Evolutionary conservation across 2,329 filamentous ascomycete genomes (phyloP).

Genomic region (Dactylellina parvicollis): DNA sequence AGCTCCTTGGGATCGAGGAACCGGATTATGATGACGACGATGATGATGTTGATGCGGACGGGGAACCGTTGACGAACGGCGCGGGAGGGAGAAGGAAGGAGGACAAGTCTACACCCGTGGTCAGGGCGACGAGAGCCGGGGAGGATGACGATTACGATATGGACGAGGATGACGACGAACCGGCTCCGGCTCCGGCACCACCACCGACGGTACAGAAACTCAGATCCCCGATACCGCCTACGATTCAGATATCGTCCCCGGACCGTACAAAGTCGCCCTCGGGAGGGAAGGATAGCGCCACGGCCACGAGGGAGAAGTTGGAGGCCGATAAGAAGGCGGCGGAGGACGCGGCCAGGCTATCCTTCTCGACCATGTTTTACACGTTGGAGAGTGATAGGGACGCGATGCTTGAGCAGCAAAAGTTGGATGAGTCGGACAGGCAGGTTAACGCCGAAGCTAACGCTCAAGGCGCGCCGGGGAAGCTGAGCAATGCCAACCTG

Average conservation of each 20-base stretch:
- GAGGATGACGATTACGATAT: constrained; percentile 77
- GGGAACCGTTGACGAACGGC: constrained; percentile 47
- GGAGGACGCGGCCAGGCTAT: constrained; percentile 86
- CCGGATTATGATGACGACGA: constrained; percentile 52
- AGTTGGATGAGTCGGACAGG: constrained; percentile 93
- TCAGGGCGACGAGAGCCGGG: constrained; percentile 68
- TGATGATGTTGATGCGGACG: too few relatives aligned
- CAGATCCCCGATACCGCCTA: constrained; percentile 70
- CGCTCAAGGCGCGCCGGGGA: constrained; percentile 68
- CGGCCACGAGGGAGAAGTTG: constrained; percentile 78
- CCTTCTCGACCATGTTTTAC: constrained; percentile 93
- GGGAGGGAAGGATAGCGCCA: constrained; percentile 72
- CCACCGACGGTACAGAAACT: constrained; percentile 65
- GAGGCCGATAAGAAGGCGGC: constrained; percentile 91
- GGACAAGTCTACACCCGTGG: constrained; percentile 50
- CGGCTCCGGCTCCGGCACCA: constrained; percentile 66
- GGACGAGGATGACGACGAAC: constrained; percentile 69
- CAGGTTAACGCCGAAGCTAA: constrained; percentile 87
- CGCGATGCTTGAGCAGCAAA: constrained; percentile 97
- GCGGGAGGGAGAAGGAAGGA: constrained; percentile 41
- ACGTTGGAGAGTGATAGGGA: constrained; percentile 94
- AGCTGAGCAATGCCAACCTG: constrained; percentile 90
- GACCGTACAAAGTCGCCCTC: constrained; percentile 65
- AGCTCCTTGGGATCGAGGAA: constrained; percentile 55
- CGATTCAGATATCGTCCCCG: constrained; percentile 72